Conservation (phyloP, 2,329 filamentous ascomycete genomes). For the Grosmannia penicillata region DNA sequence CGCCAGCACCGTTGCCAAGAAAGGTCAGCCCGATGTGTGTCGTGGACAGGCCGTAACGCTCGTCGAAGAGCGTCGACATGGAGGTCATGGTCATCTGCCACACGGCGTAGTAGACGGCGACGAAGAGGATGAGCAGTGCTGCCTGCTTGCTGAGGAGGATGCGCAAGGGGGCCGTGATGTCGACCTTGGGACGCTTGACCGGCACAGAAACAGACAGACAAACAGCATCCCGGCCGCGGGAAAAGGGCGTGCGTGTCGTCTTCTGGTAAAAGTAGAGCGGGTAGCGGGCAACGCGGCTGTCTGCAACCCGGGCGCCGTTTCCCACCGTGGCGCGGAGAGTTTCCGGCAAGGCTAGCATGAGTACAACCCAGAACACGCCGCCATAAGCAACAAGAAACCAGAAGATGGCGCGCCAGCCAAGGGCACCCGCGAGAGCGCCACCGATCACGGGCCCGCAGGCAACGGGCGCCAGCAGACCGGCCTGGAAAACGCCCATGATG, state of each 20-base stretch:
- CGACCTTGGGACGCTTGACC: too few relatives aligned
- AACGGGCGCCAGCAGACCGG: slow-evolving; percentile 39
- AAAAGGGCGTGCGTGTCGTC: slow-evolving; percentile 11
- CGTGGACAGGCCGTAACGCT: slow-evolving; percentile 34
- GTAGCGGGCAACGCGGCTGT: slow-evolving; percentile 43
- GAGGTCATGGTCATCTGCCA: slow-evolving; percentile 41
- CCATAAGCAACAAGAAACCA: slow-evolving; percentile 50
- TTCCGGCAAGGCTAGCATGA: slow-evolving; percentile 41
- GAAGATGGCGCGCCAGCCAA: slow-evolving; percentile 53
- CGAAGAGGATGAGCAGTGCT: slow-evolving; percentile 35
- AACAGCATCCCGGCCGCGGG: slow-evolving; percentile 14
- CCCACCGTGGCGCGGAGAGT: slow-evolving; percentile 44
- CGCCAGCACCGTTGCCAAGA: slow-evolving; percentile 36
- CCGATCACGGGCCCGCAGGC: slow-evolving; percentile 46
- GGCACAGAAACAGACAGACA: too few relatives aligned
- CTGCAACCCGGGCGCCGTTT: slow-evolving; percentile 42
- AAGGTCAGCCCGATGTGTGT: slow-evolving; percentile 38
- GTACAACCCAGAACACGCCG: slow-evolving; percentile 34
- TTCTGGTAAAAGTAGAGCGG: slow-evolving; percentile 25
- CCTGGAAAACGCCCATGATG: slow-evolving; percentile 53
- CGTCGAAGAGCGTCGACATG: slow-evolving; percentile 33
- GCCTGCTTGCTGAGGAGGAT: slow-evolving; percentile 43
- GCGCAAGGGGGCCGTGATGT: slow-evolving; percentile 37
- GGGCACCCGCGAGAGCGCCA: slow-evolving; percentile 44
- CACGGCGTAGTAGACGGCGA: slow-evolving; percentile 37